phyloP scores from a whole-genome alignment of 139 green algal species.

The Volvox reticuliferus region DNA sequence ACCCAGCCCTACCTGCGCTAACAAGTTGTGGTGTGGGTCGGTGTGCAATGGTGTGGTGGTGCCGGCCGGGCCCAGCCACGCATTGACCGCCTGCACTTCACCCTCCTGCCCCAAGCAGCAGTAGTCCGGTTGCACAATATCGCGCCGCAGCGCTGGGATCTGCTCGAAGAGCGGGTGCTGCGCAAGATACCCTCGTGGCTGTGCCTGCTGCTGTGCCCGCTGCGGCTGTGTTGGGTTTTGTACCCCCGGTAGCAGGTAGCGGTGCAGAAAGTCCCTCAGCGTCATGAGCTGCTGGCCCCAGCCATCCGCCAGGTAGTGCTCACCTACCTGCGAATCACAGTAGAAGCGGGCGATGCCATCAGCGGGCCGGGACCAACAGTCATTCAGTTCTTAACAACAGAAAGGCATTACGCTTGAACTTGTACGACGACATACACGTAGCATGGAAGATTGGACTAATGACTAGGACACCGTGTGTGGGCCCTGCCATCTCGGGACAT shows the following conservation, averaged over 20 bases:
- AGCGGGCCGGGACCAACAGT: too few relatives aligned
- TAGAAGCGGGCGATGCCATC: too few relatives aligned
- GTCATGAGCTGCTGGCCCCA: slow-evolving; percentile 92
- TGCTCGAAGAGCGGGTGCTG: slow-evolving; percentile 95
- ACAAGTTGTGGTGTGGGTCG: slow-evolving; percentile 93
- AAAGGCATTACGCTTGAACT: too few relatives aligned
- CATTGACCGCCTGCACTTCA: slow-evolving; percentile 79
- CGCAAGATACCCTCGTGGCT: slow-evolving; percentile 83
- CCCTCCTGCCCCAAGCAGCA: slow-evolving; percentile 71
- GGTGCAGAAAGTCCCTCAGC: slow-evolving; percentile 81
- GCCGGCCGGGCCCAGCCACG: slow-evolving; percentile 91
- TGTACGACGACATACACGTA: too few relatives aligned
- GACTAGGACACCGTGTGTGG: too few relatives aligned
- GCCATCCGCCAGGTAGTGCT: slow-evolving; percentile 85
- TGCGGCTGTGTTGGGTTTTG: not conserved
- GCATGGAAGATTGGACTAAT: too few relatives aligned
- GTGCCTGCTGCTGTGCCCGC: not conserved
- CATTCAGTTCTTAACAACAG: too few relatives aligned
- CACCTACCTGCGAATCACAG: slow-evolving; percentile 61
- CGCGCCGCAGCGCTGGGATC: slow-evolving; percentile 83
- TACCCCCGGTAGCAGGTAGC: slow-evolving; percentile 41
- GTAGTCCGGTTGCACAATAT: slow-evolving; percentile 90
- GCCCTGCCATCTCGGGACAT: too few relatives aligned
- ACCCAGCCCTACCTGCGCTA: slow-evolving; percentile 76
- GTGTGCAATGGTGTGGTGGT: slow-evolving; percentile 93